phyloP scores from a whole-genome alignment of 208 protist species.

The Spironucleus salmonicida region DNA sequence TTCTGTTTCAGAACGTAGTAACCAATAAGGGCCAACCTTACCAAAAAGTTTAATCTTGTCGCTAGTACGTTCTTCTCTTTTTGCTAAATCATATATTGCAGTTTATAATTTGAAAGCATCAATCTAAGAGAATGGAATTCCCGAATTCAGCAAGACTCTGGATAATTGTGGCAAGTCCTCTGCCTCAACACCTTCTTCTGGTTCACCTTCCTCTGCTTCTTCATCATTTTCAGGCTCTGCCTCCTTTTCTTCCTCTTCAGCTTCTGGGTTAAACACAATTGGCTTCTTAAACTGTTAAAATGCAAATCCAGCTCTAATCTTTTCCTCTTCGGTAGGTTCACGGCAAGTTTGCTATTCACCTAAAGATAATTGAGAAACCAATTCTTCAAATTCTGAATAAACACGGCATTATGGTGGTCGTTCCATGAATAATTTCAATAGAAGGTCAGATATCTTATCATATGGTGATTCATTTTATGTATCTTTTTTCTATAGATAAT shows the following conservation, averaged over 20 bases:
- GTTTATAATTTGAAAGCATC: slow-evolving; percentile 10
- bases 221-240: neutral
- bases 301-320: neutral
- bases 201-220: neutral
- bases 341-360: neutral
- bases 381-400: slow-evolving; percentile 14
- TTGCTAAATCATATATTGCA: neutral
- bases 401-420: slow-evolving; percentile 3
- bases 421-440: slow-evolving; percentile 14
- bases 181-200: neutral
- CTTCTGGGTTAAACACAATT: neutral
- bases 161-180: neutral
- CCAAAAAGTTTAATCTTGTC: slow-evolving; percentile 26
- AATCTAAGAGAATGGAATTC: neutral
- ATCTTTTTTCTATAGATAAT: slow-evolving; percentile 7
- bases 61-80: neutral
- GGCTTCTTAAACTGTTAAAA: neutral
- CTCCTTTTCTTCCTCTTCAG: slow-evolving; percentile 1
- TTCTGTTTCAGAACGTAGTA: neutral
- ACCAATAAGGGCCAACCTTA: slow-evolving; percentile 27
- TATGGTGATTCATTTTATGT: neutral
- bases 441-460: slow-evolving; percentile 5
- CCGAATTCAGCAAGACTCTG: neutral
- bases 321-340: neutral
- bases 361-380: neutral